Percentiles rank a stretch among this genome's conserved stretches.
These are phyloP conservation scores for Colletotrichum limetticola DNA, from an alignment of 2,329 filamentous ascomycete species.

Conservation along the genomic window DNA sequence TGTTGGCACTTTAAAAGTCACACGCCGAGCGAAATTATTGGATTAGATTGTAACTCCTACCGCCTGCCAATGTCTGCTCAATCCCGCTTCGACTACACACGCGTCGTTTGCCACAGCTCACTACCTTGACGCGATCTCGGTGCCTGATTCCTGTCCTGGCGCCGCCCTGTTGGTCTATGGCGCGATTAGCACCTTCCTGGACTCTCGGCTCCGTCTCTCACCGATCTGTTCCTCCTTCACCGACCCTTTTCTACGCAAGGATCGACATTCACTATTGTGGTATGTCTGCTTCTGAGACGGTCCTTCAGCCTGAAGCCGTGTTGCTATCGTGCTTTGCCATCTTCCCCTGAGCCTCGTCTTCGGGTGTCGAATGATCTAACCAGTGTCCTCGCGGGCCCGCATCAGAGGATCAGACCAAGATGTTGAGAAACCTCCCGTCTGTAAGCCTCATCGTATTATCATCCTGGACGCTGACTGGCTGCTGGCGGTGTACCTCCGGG, in stretches of 20 bases:
- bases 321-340: neutral
- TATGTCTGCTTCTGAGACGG: neutral
- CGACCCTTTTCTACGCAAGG: neutral
- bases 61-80: slow-evolving; percentile 7
- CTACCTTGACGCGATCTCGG: slow-evolving; percentile 12
- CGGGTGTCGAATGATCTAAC: neutral
- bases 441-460: neutral
- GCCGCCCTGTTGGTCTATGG: neutral
- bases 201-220: neutral
- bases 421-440: neutral
- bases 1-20: neutral
- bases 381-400: neutral
- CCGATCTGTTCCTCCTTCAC: neutral
- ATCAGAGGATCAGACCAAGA: neutral
- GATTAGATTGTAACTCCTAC: neutral
- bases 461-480: slow-evolving; percentile 20
- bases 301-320: neutral
- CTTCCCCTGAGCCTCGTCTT: neutral
- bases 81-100: slow-evolving; percentile 11
- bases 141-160: slow-evolving; percentile 7
- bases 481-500: slow-evolving; percentile 36
- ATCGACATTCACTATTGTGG: neutral
- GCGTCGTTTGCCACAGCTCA: slow-evolving; percentile 25
- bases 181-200: neutral
- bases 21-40: neutral